Conservation (phyloP, 495 filamentous ascomycete species). For the Podospora australis region DNA sequence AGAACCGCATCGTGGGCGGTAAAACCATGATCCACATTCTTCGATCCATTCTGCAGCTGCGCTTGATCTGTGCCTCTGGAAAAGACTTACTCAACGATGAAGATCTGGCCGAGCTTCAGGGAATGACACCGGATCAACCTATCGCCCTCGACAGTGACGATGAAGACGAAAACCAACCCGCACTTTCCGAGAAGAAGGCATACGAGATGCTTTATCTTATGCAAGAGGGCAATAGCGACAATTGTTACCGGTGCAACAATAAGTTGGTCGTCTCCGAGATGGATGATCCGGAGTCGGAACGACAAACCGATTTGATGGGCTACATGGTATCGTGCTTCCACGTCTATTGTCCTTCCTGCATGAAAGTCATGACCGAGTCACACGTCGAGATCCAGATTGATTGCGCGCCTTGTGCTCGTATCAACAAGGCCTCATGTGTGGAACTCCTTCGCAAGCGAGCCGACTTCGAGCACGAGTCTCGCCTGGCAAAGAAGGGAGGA, state of each 20-base stretch:
- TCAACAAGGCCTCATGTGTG: slow-evolving; percentile 48
- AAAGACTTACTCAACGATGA: slow-evolving; percentile 77
- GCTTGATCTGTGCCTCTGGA: slow-evolving; percentile 86
- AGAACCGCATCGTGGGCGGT: slow-evolving; percentile 63
- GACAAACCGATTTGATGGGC: slow-evolving; percentile 59
- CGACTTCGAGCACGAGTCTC: slow-evolving; percentile 50
- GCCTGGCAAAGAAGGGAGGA: slow-evolving; percentile 37
- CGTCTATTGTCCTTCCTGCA: slow-evolving; percentile 69
- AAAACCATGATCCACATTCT: slow-evolving; percentile 83
- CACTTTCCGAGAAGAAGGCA: slow-evolving; percentile 55
- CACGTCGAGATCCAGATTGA: slow-evolving; percentile 13
- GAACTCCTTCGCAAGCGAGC: slow-evolving; percentile 60
- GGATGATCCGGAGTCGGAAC: slow-evolving; percentile 45
- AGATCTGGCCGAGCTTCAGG: slow-evolving; percentile 70
- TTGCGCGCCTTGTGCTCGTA: slow-evolving; percentile 13
- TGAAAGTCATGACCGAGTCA: slow-evolving; percentile 44
- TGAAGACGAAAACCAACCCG: slow-evolving; percentile 47
- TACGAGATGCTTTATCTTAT: slow-evolving; percentile 80
- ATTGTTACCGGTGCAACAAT: slow-evolving; percentile 60
- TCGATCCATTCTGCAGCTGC: slow-evolving; percentile 82
- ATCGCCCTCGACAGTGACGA: slow-evolving; percentile 80
- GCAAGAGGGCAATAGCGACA: slow-evolving; percentile 64
- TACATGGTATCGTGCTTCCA: slow-evolving; percentile 81
- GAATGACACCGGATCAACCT: slow-evolving; percentile 69
- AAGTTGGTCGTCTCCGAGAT: slow-evolving; percentile 53